phyloP scores from a whole-genome alignment of 768 basidiomycete genomes.

The Terana coerulea region DNA sequence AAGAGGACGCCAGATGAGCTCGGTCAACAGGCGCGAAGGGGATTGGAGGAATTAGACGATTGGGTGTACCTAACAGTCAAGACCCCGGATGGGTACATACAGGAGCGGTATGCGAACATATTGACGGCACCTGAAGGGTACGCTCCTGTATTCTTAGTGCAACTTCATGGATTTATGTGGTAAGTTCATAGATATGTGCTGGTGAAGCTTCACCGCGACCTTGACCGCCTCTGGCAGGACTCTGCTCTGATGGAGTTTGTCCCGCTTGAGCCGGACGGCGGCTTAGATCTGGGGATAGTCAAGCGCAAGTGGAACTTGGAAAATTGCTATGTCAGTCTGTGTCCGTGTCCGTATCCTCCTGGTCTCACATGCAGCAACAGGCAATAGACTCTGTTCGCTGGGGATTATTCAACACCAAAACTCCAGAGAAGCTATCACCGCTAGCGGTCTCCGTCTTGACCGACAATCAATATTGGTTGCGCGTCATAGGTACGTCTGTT shows the following conservation, averaged over 20 bases:
- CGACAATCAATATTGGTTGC: constrained; percentile 11
- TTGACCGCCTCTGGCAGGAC: constrained; percentile 5
- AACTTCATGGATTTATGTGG: background rate
- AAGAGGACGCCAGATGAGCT: background rate
- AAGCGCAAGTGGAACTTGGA: constrained; percentile 1
- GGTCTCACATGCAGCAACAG: background rate
- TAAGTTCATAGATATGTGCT: background rate
- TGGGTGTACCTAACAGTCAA: background rate
- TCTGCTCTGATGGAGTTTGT: constrained; percentile 3
- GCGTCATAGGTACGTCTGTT: constrained; percentile 11
- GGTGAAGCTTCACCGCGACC: constrained; percentile 7
- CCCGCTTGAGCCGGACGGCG: background rate
- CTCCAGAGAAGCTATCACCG: background rate
- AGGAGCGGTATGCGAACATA: background rate
- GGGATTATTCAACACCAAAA: background rate
- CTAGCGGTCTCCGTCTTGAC: constrained; percentile 1
- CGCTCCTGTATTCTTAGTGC: background rate
- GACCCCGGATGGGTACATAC: background rate
- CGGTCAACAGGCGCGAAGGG: background rate
- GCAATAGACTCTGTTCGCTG: constrained; percentile 1
- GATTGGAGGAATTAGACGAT: background rate
- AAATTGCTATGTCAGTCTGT: constrained; percentile 5
- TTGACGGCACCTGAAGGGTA: background rate
- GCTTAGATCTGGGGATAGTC: background rate
- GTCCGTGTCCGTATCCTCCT: background rate